Evolutionary conservation across 352 stramenopile genomes (phyloP).

Genomic region (Globisporangium uncinulatum): DNA sequence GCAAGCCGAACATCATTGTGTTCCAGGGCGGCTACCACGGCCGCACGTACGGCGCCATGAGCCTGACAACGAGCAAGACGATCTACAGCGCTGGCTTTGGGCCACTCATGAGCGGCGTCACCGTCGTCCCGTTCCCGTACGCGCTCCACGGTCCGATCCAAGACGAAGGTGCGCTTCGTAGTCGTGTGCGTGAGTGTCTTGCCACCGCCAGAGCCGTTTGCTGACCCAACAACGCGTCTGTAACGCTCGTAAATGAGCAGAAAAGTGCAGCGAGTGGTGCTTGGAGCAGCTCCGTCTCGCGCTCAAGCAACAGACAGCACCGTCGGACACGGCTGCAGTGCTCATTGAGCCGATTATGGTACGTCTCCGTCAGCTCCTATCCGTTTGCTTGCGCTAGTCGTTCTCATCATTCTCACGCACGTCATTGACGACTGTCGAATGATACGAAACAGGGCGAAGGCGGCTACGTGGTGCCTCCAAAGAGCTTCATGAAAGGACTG

Average conservation of each 20-base stretch:
- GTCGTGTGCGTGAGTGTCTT: background rate
- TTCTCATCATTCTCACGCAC: too few species aligned
- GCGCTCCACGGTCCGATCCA: slow-evolving; percentile 73
- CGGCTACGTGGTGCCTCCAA: slow-evolving; percentile 89
- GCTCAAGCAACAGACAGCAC: slow-evolving; percentile 88
- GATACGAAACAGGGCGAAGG: slow-evolving; percentile 82
- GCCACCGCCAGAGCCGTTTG: background rate
- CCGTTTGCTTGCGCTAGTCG: too few species aligned
- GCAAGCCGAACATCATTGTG: slow-evolving; percentile 88
- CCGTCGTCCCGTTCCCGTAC: slow-evolving; percentile 88
- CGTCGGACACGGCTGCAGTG: slow-evolving; percentile 85
- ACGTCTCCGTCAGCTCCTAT: background rate
- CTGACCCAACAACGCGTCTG: background rate
- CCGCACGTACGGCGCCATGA: slow-evolving; percentile 89
- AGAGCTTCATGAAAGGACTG: slow-evolving; percentile 88
- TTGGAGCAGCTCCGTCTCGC: slow-evolving; percentile 82
- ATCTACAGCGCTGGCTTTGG: slow-evolving; percentile 86
- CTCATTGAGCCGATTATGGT: slow-evolving; percentile 88
- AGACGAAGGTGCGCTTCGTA: slow-evolving; percentile 33
- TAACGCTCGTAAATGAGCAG: slow-evolving; percentile 10
- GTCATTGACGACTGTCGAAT: too few species aligned
- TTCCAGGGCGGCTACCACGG: slow-evolving; percentile 91
- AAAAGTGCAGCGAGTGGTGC: slow-evolving; percentile 62
- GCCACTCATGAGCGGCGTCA: slow-evolving; percentile 67
- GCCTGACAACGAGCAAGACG: slow-evolving; percentile 89